Base-by-base conservation (phyloP, 148 eudicot genomes). In the Dianthus caryophyllus region DNA sequence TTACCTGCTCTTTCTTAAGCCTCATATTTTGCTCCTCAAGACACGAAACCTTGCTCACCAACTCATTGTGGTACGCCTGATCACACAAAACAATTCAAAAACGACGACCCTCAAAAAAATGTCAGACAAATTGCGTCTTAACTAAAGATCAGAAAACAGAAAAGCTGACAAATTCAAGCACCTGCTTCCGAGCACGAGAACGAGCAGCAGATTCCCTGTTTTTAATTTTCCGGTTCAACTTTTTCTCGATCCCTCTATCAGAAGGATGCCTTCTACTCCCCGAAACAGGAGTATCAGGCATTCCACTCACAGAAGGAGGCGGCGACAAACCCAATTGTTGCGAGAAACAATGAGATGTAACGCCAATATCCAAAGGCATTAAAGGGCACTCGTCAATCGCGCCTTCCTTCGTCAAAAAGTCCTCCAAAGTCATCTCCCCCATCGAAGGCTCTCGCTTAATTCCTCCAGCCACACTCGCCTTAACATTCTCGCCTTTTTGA, bases 201-300 rank as follows among this genome's bases (percentile, higher is more conserved):
- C 93, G 88, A 33, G 94, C 94, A 77, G 97, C 97, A 61, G 96
- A 90, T 68, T 90, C 97, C 76, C 97, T 79, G 55, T 90, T 90
- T 74, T 85, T 87, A 29, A 90, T 85, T 68, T 90, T 90, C 72
- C 94, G 76, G 70, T 69, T 87, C 36, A 90, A 71, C 65, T 83
- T 84, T 84, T 88, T 85, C 52, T 90, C 97, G 22, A 79, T 17
- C 16, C 81, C 67, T 76, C 75, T 80, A 22, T 83, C 85, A 8
- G 75, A 11, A 15, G 52, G 36, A 53, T 62, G 65, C 58, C 87
- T 87, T 73, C 74, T 83, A 26, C 58, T 39, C 43, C 71, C 84
- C 3, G 71, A 58, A 6, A 48, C 29, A 30, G 84, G 83, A 6
- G 80, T 70, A 72, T 86, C 90, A 6, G 80, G 78, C n/a, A 76